Evolutionary conservation across 179 eudicot genomes (phyloP).

Genomic region (Spergularia azorica): DNA sequence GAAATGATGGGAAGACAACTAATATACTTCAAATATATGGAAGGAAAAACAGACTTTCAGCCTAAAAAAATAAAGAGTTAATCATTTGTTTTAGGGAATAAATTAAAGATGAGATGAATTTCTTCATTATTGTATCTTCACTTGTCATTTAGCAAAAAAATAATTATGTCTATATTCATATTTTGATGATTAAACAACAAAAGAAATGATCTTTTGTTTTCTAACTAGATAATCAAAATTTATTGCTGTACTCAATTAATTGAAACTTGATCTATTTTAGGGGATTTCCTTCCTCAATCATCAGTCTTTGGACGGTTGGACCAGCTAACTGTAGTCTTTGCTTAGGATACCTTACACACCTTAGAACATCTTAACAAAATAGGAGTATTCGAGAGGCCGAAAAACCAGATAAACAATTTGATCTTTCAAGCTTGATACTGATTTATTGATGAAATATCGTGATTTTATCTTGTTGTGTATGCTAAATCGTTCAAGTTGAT

Average conservation of each 20-base stretch:
- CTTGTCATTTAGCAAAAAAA: conserved; percentile 37
- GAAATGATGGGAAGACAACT: conserved; percentile 14
- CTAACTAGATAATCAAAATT: conserved; percentile 12
- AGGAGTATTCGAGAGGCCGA: neutral
- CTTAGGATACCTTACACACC: conserved; percentile 21
- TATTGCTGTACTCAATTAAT: conserved; percentile 16
- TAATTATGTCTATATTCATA: conserved; percentile 21
- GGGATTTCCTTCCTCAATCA: neutral
- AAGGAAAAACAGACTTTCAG: conserved; percentile 16
- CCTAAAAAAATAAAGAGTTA: conserved; percentile 13
- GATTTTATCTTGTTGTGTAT: too few relatives aligned
- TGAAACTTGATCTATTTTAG: conserved; percentile 18
- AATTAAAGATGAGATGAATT: conserved; percentile 3
- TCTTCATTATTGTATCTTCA: conserved; percentile 34
- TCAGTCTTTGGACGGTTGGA: conserved; percentile 30
- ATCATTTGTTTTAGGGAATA: neutral
- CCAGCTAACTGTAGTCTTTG: conserved; percentile 22
- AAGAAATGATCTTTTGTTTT: conserved; percentile 26
- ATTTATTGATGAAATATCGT: too few relatives aligned
- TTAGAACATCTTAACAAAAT: neutral
- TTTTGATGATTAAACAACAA: conserved; percentile 14
- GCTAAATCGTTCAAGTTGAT: neutral
- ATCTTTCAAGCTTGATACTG: neutral
- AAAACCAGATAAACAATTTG: neutral
- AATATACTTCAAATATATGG: conserved; percentile 26